phyloP scores from a whole-genome alignment of 345 rosid genomes.

The Excoecaria agallocha region DNA sequence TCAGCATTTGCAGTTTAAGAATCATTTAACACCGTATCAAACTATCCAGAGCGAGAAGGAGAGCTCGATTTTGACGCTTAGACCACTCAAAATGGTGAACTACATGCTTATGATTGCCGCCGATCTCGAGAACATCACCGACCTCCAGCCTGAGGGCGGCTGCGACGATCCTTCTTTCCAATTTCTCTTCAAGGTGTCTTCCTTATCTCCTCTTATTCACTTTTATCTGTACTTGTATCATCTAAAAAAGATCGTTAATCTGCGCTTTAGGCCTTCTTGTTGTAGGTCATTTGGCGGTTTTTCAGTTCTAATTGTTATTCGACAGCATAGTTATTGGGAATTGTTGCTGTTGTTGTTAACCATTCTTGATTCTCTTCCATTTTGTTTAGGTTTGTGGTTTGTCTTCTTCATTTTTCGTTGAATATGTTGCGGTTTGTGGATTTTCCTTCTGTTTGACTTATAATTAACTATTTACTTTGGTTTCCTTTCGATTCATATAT shows the following conservation, averaged over 20 bases:
- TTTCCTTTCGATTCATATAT: background rate
- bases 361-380: slow-evolving; percentile 3
- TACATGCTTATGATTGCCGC: slow-evolving; percentile 67
- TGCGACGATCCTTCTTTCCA: slow-evolving; percentile 75
- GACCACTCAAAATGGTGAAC: slow-evolving; percentile 65
- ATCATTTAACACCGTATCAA: too few relatives aligned
- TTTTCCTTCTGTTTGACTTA: background rate
- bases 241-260: background rate
- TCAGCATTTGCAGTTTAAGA: too few relatives aligned
- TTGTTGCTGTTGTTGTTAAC: background rate
- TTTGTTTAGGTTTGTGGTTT: background rate
- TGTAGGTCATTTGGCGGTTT: background rate
- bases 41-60: background rate
- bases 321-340: background rate
- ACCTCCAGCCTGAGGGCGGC: slow-evolving; percentile 78
- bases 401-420: background rate
- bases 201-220: slow-evolving; percentile 1
- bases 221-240: background rate
- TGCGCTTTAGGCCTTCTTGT: background rate
- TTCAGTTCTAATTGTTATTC: background rate
- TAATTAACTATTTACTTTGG: background rate
- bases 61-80: slow-evolving; percentile 16
- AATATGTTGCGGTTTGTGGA: background rate
- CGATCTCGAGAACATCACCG: slow-evolving; percentile 73
- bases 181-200: slow-evolving; percentile 73